A percentile compares a stretch with the other conserved stretches of the same genome.
Evolutionary conservation across 768 basidiomycete species (phyloP).

Genomic region (Tricholoma matsutake): DNA sequence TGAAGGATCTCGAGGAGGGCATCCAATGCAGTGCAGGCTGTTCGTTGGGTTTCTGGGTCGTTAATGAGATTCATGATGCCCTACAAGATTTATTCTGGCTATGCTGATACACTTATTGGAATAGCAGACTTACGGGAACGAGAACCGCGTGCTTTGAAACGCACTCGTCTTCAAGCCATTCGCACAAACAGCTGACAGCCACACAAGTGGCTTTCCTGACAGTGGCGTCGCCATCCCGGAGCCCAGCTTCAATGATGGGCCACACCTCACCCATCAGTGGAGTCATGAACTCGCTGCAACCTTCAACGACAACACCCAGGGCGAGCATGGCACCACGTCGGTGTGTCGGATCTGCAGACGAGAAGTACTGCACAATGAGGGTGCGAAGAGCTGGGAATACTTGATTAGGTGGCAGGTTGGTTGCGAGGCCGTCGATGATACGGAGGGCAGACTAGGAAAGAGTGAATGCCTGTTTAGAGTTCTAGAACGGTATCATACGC

Average conservation of each 20-base stretch:
- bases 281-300: slow-evolving; percentile 97
- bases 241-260: slow-evolving; percentile 89
- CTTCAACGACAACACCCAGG: slow-evolving; percentile 93
- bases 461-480: neutral
- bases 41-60: slow-evolving; percentile 80
- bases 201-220: slow-evolving; percentile 97
- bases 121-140: slow-evolving; percentile 63
- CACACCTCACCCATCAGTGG: slow-evolving; percentile 89
- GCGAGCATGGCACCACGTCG: slow-evolving; percentile 95
- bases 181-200: slow-evolving; percentile 93
- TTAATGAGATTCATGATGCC: slow-evolving; percentile 89
- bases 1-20: slow-evolving; percentile 93
- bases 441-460: slow-evolving; percentile 79
- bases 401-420: slow-evolving; percentile 88
- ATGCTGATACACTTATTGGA: neutral
- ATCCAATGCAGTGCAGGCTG: slow-evolving; percentile 97
- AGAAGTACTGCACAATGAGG: slow-evolving; percentile 83
- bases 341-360: slow-evolving; percentile 69
- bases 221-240: slow-evolving; percentile 76
- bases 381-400: slow-evolving; percentile 90
- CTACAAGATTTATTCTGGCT: slow-evolving; percentile 33
- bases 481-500: slow-evolving; percentile 24
- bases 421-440: slow-evolving; percentile 89
- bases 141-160: slow-evolving; percentile 77
- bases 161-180: slow-evolving; percentile 96